A percentile compares a stretch with the other conserved stretches of the same genome.
phyloP scores from a whole-genome alignment of 768 basidiomycete genomes.

The Cystofilobasidium ferigula region DNA sequence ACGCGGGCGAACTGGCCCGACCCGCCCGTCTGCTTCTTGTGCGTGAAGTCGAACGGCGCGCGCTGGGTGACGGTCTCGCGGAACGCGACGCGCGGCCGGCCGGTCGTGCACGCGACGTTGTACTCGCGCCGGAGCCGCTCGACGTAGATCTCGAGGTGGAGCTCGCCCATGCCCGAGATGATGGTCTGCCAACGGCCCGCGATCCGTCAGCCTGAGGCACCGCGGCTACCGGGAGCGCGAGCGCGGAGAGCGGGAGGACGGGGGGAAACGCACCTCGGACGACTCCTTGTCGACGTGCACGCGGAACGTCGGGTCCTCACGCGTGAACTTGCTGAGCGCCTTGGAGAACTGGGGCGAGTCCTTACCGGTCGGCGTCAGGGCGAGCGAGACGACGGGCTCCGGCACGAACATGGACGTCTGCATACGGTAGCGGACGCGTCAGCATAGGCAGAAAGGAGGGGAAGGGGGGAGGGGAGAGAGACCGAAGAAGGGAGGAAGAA shows the following conservation, averaged over 20 bases:
- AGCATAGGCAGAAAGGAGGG: neutral
- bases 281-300: conserved; percentile 90
- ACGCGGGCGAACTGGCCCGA: conserved; percentile 94
- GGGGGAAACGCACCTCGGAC: conserved; percentile 58
- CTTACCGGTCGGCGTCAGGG: conserved; percentile 79
- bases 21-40: conserved; percentile 97
- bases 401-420: conserved; percentile 98
- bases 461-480: conserved; percentile 6
- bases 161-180: conserved; percentile 98
- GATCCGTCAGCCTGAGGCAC: neutral
- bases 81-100: conserved; percentile 93
- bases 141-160: conserved; percentile 97
- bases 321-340: conserved; percentile 92
- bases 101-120: conserved; percentile 80
- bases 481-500: neutral
- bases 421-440: neutral
- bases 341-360: conserved; percentile 96
- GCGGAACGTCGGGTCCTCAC: conserved; percentile 96
- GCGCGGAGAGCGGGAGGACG: neutral
- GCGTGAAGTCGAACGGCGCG: conserved; percentile 75
- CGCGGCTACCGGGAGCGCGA: neutral
- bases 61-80: conserved; percentile 81
- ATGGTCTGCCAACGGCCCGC: conserved; percentile 56
- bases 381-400: conserved; percentile 92
- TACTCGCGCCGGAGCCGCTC: conserved; percentile 99